phyloP scores from a whole-genome alignment of 768 basidiomycete species.

The Leccinum barrowsii region DNA sequence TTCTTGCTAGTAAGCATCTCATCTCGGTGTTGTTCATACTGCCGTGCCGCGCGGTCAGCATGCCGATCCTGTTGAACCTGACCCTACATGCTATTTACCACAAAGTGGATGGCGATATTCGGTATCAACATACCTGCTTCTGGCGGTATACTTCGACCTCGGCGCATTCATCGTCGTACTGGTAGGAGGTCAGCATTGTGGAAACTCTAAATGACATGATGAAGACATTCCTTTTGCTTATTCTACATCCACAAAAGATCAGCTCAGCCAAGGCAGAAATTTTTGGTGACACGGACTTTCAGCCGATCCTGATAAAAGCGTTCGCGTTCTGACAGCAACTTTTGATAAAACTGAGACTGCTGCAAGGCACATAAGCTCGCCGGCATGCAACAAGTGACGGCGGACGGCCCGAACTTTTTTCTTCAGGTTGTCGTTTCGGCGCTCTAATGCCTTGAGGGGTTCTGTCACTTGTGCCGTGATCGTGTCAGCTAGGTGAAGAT shows the following conservation, averaged over 20 bases:
- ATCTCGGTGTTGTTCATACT: conserved; percentile 69
- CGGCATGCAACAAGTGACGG: neutral
- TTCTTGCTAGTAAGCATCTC: conserved; percentile 85
- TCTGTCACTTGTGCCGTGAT: conserved; percentile 60
- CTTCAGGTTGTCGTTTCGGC: conserved; percentile 60
- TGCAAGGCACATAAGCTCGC: conserved; percentile 29
- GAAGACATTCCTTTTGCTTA: conserved; percentile 30
- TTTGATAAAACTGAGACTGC: conserved; percentile 71
- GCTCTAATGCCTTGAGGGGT: conserved; percentile 56
- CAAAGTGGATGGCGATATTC: neutral
- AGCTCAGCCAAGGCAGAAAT: neutral
- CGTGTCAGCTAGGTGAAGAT: conserved; percentile 61
- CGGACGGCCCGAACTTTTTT: conserved; percentile 48
- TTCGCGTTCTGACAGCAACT: conserved; percentile 67
- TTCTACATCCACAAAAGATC: conserved; percentile 16
- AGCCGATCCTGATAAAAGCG: conserved; percentile 60
- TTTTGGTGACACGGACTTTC: conserved; percentile 47
- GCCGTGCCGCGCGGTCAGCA: conserved; percentile 67
- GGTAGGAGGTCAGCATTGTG: conserved; percentile 9
- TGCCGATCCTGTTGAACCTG: conserved; percentile 72
- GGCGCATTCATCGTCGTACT: conserved; percentile 80
- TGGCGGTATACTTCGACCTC: conserved; percentile 73
- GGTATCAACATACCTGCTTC: conserved; percentile 55
- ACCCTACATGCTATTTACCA: conserved; percentile 39
- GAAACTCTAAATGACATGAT: neutral